A percentile compares a stretch with the other conserved stretches of the same genome.
phyloP scores from a whole-genome alignment of 2,329 filamentous ascomycete genomes.

The Hymenoscyphus repandus region DNA sequence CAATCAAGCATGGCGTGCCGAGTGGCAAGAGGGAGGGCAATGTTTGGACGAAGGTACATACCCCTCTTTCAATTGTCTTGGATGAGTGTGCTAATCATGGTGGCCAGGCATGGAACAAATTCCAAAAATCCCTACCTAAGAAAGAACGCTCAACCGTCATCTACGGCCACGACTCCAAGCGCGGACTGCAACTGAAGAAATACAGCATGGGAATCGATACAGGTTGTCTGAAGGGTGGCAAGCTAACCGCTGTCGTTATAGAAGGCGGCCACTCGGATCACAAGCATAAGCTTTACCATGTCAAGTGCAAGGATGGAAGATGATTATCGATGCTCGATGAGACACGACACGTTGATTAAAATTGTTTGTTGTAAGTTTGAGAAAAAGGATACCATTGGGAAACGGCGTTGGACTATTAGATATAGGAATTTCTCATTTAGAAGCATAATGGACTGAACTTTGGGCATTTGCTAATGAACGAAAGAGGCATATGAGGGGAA shows the following conservation, averaged over 20 bases:
- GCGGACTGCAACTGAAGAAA: constrained; percentile 58
- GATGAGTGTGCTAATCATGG: constrained; percentile 12
- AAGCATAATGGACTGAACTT: too few species aligned
- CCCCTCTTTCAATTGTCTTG: neutral
- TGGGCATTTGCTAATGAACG: too few species aligned
- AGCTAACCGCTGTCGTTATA: constrained; percentile 73
- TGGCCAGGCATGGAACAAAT: constrained; percentile 48
- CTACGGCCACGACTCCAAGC: constrained; percentile 81
- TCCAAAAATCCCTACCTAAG: constrained; percentile 36
- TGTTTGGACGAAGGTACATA: constrained; percentile 30
- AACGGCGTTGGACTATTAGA: neutral
- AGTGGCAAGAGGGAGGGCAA: constrained; percentile 25
- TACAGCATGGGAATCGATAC: constrained; percentile 85
- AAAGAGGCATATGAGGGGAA: too few species aligned
- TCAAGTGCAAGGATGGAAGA: constrained; percentile 27
- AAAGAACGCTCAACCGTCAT: constrained; percentile 59
- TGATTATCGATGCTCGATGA: neutral
- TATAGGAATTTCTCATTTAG: neutral
- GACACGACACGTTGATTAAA: neutral
- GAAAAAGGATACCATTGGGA: neutral
- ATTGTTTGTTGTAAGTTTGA: neutral
- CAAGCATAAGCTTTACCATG: constrained; percentile 26
- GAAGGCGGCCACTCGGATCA: constrained; percentile 43
- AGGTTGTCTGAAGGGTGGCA: constrained; percentile 70
- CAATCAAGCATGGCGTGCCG: constrained; percentile 32